Conservation (phyloP, 1,284 basidiomycete genomes). For the Papiliotrema fonsecae region DNA sequence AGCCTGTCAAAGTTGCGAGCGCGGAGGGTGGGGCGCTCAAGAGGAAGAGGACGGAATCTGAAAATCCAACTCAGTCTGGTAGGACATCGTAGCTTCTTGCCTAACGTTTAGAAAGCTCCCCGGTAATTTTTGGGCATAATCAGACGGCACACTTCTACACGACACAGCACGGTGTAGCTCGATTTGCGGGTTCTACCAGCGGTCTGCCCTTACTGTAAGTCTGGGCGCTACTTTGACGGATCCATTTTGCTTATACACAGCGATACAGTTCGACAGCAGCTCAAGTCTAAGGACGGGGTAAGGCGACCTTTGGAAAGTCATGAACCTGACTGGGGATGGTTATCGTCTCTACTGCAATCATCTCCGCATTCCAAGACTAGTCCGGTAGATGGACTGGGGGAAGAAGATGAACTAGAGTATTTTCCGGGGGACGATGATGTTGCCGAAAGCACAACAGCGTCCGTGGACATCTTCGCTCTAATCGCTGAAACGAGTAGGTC, state of each 20-base stretch:
- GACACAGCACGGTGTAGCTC: not conserved
- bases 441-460: not conserved
- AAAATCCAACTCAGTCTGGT: too few relatives aligned
- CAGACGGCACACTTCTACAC: not conserved
- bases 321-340: not conserved
- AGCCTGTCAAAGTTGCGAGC: not conserved
- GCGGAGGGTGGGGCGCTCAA: not conserved
- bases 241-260: not conserved
- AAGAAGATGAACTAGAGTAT: not conserved
- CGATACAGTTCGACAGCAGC: not conserved
- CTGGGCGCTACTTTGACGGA: not conserved
- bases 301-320: not conserved
- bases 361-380: too few relatives aligned
- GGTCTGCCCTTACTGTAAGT: constrained; percentile 15
- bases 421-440: not conserved
- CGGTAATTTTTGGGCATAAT: not conserved
- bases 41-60: too few relatives aligned
- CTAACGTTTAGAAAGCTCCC: too few relatives aligned
- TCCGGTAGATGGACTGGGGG: not conserved
- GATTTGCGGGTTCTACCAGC: constrained; percentile 12
- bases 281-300: not conserved
- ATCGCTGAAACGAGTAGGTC: not conserved
- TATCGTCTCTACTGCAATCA: not conserved
- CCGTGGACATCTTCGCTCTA: not conserved
- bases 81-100: too few relatives aligned